Percentiles rank a stretch among this genome's conserved stretches.
Conservation (phyloP, 1,284 basidiomycete genomes). For the Fomitopsis schrenkii region DNA sequence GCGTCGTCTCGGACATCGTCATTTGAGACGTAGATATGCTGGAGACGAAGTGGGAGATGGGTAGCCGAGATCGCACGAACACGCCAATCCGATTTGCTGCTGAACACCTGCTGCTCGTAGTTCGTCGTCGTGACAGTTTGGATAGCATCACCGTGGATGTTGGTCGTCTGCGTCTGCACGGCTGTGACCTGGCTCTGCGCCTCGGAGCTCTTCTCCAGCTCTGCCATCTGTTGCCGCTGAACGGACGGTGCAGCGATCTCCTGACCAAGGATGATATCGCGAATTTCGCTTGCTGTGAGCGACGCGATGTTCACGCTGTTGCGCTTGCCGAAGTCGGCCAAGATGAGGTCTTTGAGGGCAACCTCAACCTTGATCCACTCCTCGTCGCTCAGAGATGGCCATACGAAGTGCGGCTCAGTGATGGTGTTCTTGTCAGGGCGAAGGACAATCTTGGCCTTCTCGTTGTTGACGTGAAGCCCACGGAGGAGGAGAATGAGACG, state of each 20-base stretch:
- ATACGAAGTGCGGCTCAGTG: constrained; percentile 98
- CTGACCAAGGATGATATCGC: constrained; percentile 96
- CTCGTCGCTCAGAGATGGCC: constrained; percentile 93
- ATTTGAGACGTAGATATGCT: constrained; percentile 98
- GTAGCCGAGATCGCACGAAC: constrained; percentile 95
- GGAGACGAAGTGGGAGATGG: constrained; percentile 92
- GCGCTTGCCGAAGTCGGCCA: constrained; percentile 97
- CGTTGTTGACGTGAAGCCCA: constrained; percentile 98
- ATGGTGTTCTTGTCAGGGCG: constrained; percentile 93
- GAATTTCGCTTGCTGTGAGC: constrained; percentile 92
- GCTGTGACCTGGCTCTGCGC: constrained; percentile 96
- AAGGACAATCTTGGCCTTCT: constrained; percentile 95
- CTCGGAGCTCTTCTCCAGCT: constrained; percentile 94
- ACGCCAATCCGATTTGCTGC: constrained; percentile 99
- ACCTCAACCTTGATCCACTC: constrained; percentile 99
- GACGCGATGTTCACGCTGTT: constrained; percentile 99
- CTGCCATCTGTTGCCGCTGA: constrained; percentile 99
- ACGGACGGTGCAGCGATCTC: constrained; percentile 91
- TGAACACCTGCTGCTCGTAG: constrained; percentile 97
- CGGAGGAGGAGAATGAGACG: constrained; percentile 94
- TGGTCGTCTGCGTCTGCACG: constrained; percentile 96
- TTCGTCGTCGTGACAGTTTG: constrained; percentile 96
- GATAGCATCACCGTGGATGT: constrained; percentile 96
- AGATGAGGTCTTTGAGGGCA: constrained; percentile 91
- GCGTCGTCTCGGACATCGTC: constrained; percentile 99